These are phyloP conservation scores for Acaromyces ingoldii DNA, from an alignment of 1,284 basidiomycete genomes.

Conservation along the genomic window DNA sequence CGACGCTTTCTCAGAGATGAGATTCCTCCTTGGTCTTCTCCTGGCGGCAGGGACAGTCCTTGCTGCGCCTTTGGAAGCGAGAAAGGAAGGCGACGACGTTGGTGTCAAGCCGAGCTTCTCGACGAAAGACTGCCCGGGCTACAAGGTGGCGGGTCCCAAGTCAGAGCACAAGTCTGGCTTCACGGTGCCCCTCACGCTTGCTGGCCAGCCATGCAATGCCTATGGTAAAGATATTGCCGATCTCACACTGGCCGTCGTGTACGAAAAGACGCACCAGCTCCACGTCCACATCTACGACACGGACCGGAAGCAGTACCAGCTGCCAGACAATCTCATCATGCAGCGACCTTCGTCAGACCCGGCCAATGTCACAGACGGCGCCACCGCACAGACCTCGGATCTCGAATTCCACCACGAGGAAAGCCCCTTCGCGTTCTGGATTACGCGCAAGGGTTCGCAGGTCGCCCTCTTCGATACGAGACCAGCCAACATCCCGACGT, in stretches of 20 bases:
- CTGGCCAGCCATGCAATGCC: conserved; percentile 64
- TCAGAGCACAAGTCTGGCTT: conserved; percentile 54
- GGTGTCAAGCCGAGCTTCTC: conserved; percentile 19
- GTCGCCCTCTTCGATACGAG: conserved; percentile 71
- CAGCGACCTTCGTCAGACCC: conserved; percentile 57
- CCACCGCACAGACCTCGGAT: conserved; percentile 27
- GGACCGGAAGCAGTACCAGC: conserved; percentile 61
- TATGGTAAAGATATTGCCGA: conserved; percentile 63
- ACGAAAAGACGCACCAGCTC: conserved; percentile 58
- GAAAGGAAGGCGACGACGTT: background rate
- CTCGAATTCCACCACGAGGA: conserved; percentile 61
- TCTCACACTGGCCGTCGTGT: conserved; percentile 63
- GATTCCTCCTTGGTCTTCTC: background rate
- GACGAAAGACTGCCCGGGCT: conserved; percentile 23
- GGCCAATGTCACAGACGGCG: conserved; percentile 11
- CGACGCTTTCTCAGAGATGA: background rate
- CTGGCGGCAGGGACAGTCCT: background rate
- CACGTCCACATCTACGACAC: conserved; percentile 70
- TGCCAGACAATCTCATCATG: conserved; percentile 62
- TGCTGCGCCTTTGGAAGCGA: background rate
- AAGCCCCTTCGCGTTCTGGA: conserved; percentile 71
- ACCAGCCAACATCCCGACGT: conserved; percentile 29
- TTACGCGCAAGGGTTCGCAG: conserved; percentile 58
- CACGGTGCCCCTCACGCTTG: conserved; percentile 60
- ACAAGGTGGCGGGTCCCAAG: conserved; percentile 22